Percentiles rank a stretch among this genome's conserved stretches.
phyloP scores from a whole-genome alignment of 257 asterid genomes.

The Solanum bulbocastanum region DNA sequence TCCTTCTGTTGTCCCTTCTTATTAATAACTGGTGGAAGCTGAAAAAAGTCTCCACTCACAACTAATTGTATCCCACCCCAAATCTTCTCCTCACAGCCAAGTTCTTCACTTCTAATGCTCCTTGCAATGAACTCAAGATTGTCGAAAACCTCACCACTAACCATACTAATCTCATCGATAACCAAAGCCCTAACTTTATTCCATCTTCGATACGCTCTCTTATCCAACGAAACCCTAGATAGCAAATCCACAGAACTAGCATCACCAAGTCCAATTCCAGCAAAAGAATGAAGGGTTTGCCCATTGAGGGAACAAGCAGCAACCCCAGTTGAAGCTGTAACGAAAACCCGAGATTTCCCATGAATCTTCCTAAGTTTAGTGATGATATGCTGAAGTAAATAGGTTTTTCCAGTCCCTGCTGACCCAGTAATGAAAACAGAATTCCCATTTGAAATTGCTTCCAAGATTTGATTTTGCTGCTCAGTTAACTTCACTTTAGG shows the following conservation, averaged over 20 bases:
- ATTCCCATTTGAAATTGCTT: slow-evolving; percentile 33
- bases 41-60: slow-evolving; percentile 75
- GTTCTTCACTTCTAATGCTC: slow-evolving; percentile 12
- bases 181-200: slow-evolving; percentile 40
- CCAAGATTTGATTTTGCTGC: slow-evolving; percentile 45
- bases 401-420: slow-evolving; percentile 74
- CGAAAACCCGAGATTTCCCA: slow-evolving; percentile 40
- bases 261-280: slow-evolving; percentile 40
- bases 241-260: slow-evolving; percentile 20
- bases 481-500: slow-evolving; percentile 42
- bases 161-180: slow-evolving; percentile 69
- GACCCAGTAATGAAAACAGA: slow-evolving; percentile 73
- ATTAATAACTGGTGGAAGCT: slow-evolving; percentile 44
- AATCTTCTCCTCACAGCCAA: slow-evolving; percentile 3
- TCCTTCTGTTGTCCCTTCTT: slow-evolving; percentile 15
- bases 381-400: slow-evolving; percentile 37
- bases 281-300: slow-evolving; percentile 51
- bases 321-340: slow-evolving; percentile 70
- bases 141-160: slow-evolving; percentile 39
- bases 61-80: slow-evolving; percentile 87
- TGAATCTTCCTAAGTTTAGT: slow-evolving; percentile 36
- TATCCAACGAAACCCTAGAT: slow-evolving; percentile 25
- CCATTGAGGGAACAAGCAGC: slow-evolving; percentile 57
- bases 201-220: slow-evolving; percentile 45
- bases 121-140: slow-evolving; percentile 45